These are phyloP conservation scores for Aspergillus affinis DNA, from an alignment of 495 filamentous ascomycete genomes.

Conservation along the genomic window DNA sequence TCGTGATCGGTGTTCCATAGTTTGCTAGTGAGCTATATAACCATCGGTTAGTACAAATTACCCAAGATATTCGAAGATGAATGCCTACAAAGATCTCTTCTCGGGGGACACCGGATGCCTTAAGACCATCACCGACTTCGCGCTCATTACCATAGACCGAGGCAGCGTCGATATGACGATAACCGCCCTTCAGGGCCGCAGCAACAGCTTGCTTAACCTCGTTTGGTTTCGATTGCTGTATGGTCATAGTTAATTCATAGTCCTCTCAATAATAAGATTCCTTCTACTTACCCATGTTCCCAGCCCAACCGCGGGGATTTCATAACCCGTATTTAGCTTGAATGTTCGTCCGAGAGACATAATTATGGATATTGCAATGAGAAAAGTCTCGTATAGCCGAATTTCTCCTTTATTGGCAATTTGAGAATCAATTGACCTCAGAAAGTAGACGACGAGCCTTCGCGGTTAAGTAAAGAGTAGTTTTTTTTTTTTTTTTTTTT, in stretches of 20 bases:
- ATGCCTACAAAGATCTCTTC: constrained; percentile 56
- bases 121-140: constrained; percentile 68
- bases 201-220: constrained; percentile 52
- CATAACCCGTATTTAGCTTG: constrained; percentile 64
- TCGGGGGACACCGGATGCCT: constrained; percentile 53
- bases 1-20: constrained; percentile 52
- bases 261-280: not conserved
- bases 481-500: too few species aligned
- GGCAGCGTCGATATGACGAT: constrained; percentile 71
- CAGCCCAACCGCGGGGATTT: constrained; percentile 68
- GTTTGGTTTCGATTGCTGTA: constrained; percentile 39
- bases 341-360: constrained; percentile 42
- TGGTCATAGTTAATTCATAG: not conserved
- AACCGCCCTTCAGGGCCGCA: constrained; percentile 63
- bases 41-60: not conserved
- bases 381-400: too few species aligned
- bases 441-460: not conserved
- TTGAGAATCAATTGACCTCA: not conserved
- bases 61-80: not conserved
- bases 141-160: constrained; percentile 74
- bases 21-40: constrained; percentile 21
- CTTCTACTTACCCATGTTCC: constrained; percentile 53
- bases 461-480: not conserved
- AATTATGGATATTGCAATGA: not conserved
- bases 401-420: too few species aligned